These are phyloP conservation scores for Metschnikowia corniflorae DNA, from an alignment of 805 yeast species.

Conservation along the genomic window DNA sequence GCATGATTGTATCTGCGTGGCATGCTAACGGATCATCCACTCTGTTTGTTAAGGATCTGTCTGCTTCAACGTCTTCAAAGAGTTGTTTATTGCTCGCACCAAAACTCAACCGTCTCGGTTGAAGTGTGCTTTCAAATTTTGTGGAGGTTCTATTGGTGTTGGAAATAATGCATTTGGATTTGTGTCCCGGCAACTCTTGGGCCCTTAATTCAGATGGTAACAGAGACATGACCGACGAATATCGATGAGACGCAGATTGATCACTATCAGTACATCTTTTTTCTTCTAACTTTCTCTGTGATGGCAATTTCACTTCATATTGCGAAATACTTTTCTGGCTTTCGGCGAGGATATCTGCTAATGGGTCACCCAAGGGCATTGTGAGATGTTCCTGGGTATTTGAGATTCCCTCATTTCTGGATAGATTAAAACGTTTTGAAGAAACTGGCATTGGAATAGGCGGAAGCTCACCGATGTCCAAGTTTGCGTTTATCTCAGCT, in stretches of 20 bases:
- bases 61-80: too few relatives aligned
- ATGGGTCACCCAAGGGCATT: constrained; percentile 18
- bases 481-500: constrained; percentile 4
- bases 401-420: neutral
- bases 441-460: constrained; percentile 2
- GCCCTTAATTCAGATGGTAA: too few relatives aligned
- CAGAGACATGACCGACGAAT: neutral
- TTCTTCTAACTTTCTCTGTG: neutral
- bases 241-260: neutral
- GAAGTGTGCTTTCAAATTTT: neutral
- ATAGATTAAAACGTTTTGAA: neutral
- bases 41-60: neutral
- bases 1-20: constrained; percentile 43
- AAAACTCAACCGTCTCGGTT: neutral
- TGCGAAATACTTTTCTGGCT: constrained; percentile 14
- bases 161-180: neutral
- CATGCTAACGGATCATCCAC: constrained; percentile 41
- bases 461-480: constrained; percentile 7
- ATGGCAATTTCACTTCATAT: constrained; percentile 20
- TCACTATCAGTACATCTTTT: neutral
- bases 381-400: neutral
- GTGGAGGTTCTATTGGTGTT: neutral
- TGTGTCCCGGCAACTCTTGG: neutral
- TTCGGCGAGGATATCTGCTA: constrained; percentile 21
- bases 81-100: neutral